phyloP scores from a whole-genome alignment of 768 basidiomycete genomes.

The Lentinus brumalis region DNA sequence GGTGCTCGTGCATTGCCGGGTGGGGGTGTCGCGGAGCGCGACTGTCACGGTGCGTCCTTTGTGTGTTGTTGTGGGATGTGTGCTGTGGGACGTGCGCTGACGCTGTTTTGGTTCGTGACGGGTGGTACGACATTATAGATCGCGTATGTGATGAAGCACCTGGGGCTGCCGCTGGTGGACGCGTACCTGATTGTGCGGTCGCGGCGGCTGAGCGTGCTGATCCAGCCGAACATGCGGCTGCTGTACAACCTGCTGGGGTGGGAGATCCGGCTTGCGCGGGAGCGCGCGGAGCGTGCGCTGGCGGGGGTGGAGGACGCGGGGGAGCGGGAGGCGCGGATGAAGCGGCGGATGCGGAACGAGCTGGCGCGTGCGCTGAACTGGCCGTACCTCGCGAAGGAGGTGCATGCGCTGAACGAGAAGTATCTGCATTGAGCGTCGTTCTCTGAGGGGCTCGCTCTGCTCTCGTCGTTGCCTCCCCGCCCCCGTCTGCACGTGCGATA shows the following conservation, averaged over 20 bases:
- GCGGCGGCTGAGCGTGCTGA: constrained; percentile 84
- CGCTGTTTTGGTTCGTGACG: background rate
- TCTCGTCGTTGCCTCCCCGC: no score
- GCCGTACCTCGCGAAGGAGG: constrained; percentile 85
- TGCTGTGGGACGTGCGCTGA: background rate
- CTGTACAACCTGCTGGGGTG: constrained; percentile 93
- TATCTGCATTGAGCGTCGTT: constrained; percentile 50
- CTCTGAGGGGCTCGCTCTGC: no score
- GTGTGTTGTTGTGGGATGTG: background rate
- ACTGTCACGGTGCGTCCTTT: constrained; percentile 75
- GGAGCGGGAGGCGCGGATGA: constrained; percentile 32
- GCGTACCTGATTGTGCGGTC: constrained; percentile 94
- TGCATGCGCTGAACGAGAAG: constrained; percentile 85
- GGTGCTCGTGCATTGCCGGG: constrained; percentile 95
- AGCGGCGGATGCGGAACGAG: constrained; percentile 47
- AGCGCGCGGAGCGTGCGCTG: constrained; percentile 44
- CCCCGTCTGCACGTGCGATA: no score
- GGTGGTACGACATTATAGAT: constrained; percentile 50
- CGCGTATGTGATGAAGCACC: constrained; percentile 96
- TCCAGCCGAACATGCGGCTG: constrained; percentile 95
- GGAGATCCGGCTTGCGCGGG: constrained; percentile 90
- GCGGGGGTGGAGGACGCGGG: constrained; percentile 44
- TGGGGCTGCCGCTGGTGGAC: constrained; percentile 81
- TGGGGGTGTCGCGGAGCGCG: constrained; percentile 95
- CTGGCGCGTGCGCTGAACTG: constrained; percentile 73